A percentile compares a stretch with the other conserved stretches of the same genome.
phyloP scores from a whole-genome alignment of 1,139 yeast genomes.

The Lodderomyces pseudojiufengensis region DNA sequence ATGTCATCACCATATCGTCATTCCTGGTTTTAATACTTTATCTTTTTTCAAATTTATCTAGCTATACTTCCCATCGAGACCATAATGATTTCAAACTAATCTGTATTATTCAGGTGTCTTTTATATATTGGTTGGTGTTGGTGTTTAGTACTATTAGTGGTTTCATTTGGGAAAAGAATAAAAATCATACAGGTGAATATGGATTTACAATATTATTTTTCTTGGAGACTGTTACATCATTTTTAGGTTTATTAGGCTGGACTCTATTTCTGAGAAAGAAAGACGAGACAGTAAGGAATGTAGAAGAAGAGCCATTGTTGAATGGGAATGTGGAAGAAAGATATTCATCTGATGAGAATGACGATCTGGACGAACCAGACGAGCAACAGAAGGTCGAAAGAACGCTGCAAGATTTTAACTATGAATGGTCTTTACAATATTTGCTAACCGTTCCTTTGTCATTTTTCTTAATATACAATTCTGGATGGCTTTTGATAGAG shows the following conservation, averaged over 20 bases:
- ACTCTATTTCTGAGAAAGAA: constrained; percentile 17
- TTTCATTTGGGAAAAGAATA: constrained; percentile 34
- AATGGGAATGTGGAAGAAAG: constrained; percentile 14
- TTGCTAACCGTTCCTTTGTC: constrained; percentile 64
- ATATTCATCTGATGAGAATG: constrained; percentile 12
- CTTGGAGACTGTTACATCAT: constrained; percentile 48
- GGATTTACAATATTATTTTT: constrained; percentile 48
- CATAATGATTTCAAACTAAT: constrained; percentile 52
- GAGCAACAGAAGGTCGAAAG: constrained; percentile 12
- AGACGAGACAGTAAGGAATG: neutral
- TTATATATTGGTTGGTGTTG: constrained; percentile 54
- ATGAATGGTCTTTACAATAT: constrained; percentile 81
- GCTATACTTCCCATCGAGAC: constrained; percentile 58
- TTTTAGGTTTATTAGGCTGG: constrained; percentile 56
- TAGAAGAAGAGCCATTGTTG: constrained; percentile 29
- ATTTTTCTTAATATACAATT: constrained; percentile 46
- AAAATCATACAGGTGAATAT: constrained; percentile 61
- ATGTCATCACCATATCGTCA: constrained; percentile 40
- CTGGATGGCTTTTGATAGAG: constrained; percentile 53
- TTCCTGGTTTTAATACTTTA: constrained; percentile 55
- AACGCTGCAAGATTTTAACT: constrained; percentile 45
- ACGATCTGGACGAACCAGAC: constrained; percentile 16
- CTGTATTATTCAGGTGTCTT: constrained; percentile 54
- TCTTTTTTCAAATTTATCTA: constrained; percentile 41
- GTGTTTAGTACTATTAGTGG: constrained; percentile 45